Evolutionary conservation across 2,329 filamentous ascomycete species (phyloP).

Genomic region (Aspergillus pseudoviridinutans): DNA sequence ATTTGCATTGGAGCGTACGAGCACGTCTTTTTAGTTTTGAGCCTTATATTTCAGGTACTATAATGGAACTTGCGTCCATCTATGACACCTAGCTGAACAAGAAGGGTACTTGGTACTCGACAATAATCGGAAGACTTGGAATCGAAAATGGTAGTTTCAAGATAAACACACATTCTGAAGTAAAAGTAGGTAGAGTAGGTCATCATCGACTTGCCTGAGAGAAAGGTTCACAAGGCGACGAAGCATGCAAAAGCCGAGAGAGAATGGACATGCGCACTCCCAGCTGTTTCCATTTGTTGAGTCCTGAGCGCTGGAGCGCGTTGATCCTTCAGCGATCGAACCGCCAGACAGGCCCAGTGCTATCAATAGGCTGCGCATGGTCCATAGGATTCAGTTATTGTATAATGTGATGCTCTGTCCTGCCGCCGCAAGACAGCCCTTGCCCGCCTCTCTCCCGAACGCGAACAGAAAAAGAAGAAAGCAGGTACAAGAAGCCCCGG

Average conservation of each 20-base stretch:
- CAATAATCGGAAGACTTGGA: background rate
- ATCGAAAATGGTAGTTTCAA: background rate
- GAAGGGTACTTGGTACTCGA: background rate
- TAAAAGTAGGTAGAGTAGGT: background rate
- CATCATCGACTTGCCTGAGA: background rate
- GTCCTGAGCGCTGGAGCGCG: too few relatives aligned
- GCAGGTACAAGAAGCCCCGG: constrained; percentile 1
- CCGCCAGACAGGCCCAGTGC: background rate
- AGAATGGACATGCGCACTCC: background rate
- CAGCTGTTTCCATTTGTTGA: background rate
- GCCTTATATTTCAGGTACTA: background rate
- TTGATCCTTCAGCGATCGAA: too few relatives aligned
- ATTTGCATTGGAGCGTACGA: background rate
- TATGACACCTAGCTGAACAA: background rate
- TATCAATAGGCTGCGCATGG: background rate
- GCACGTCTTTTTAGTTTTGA: background rate
- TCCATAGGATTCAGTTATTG: background rate
- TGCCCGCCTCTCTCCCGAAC: constrained; percentile 2
- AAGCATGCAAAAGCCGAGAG: too few relatives aligned
- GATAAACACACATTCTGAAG: background rate
- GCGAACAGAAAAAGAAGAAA: constrained; percentile 12
- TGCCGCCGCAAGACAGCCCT: constrained; percentile 12
- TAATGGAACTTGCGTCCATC: background rate
- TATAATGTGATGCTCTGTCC: background rate
- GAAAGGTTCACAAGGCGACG: background rate